These are phyloP conservation scores for Fusarium clavum DNA, from an alignment of 2,329 filamentous ascomycete genomes.

Conservation along the genomic window DNA sequence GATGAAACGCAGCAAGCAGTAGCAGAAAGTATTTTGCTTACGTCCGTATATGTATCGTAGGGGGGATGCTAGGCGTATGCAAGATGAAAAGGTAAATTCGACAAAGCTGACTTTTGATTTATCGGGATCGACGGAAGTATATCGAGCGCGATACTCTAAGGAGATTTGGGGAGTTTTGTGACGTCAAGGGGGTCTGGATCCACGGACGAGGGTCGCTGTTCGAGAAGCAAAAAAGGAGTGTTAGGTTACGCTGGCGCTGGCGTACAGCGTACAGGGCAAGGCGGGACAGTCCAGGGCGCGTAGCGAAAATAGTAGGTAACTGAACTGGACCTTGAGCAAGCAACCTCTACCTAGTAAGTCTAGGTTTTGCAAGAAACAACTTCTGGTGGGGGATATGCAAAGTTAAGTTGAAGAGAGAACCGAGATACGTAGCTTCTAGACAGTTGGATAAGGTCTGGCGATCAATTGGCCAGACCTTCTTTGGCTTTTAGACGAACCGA, in stretches of 20 bases:
- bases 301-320: constrained; percentile 9
- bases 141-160: constrained; percentile 35
- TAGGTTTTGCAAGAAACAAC: constrained; percentile 2
- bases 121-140: constrained; percentile 41
- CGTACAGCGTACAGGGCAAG: constrained; percentile 26
- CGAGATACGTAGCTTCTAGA: constrained; percentile 26
- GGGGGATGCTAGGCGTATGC: constrained; percentile 5
- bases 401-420: constrained; percentile 10
- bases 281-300: background rate
- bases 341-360: background rate
- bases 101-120: constrained; percentile 23
- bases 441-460: constrained; percentile 23
- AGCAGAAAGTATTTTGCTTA: constrained; percentile 4
- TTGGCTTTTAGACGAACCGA: constrained; percentile 17
- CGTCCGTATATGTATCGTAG: constrained; percentile 3
- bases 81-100: constrained; percentile 32
- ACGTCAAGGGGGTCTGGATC: constrained; percentile 43
- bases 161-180: constrained; percentile 39
- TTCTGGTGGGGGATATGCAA: constrained; percentile 25
- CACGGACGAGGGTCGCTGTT: constrained; percentile 24
- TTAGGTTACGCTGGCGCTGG: constrained; percentile 24
- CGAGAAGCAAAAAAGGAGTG: constrained; percentile 20
- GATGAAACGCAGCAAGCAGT: background rate
- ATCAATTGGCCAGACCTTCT: constrained; percentile 25
- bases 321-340: background rate